phyloP scores from a whole-genome alignment of 257 asterid genomes.

The Forsythia viridissima region DNA sequence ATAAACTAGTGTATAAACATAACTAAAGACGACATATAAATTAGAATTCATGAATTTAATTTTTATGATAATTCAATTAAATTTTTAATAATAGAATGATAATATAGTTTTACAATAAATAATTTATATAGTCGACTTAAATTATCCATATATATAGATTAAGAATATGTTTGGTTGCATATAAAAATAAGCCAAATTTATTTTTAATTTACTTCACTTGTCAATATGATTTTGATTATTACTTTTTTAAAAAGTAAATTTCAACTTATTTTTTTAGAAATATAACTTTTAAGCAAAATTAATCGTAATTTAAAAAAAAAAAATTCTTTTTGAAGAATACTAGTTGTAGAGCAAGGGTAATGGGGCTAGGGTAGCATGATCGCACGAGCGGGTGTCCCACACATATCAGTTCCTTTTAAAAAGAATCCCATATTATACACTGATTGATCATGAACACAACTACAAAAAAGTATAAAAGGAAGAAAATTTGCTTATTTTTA shows the following conservation, averaged over 20 bases:
- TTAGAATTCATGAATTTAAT: too few relatives aligned
- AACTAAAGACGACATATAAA: neutral
- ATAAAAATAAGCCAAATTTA: too few relatives aligned
- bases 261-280: too few relatives aligned
- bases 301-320: neutral
- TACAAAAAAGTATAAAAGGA: neutral
- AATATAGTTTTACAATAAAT: too few relatives aligned
- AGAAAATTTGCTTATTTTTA: neutral
- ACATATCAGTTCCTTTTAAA: slow-evolving; percentile 21
- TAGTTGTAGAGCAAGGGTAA: slow-evolving; percentile 17
- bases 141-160: too few relatives aligned
- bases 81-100: too few relatives aligned
- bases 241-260: too few relatives aligned
- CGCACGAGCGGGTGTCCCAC: slow-evolving; percentile 90
- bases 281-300: neutral
- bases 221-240: too few relatives aligned
- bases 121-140: too few relatives aligned
- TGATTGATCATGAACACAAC: slow-evolving; percentile 30
- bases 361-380: slow-evolving; percentile 68
- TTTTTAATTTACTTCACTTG: too few relatives aligned
- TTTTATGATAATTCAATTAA: too few relatives aligned
- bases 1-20: neutral
- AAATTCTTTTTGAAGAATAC: neutral
- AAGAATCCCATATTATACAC: slow-evolving; percentile 32
- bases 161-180: too few relatives aligned